Conservation (phyloP, 1,139 yeast species). For the Suhomyces kunorum region DNA sequence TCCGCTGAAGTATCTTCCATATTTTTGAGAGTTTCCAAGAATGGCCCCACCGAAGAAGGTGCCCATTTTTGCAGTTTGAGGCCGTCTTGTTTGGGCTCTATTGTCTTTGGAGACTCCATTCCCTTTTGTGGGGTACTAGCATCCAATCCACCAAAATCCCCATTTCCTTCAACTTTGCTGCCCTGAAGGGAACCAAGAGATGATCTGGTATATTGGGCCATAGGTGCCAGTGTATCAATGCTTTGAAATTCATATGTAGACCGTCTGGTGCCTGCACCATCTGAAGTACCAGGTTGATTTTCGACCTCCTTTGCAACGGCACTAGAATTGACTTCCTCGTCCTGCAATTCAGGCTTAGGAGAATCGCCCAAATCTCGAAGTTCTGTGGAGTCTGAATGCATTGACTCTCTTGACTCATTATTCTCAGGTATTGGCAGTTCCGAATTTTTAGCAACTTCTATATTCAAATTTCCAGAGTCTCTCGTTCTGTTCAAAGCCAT, state of each 20-base stretch:
- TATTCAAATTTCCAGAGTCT: background rate
- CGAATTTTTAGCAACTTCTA: background rate
- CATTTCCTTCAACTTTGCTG: background rate
- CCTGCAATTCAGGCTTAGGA: constrained; percentile 6
- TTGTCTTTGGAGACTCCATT: constrained; percentile 10
- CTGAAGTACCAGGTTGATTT: background rate
- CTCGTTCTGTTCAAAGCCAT: background rate
- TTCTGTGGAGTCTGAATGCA: no score
- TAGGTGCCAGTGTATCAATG: constrained; percentile 9
- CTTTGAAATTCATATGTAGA: background rate
- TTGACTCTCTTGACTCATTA: background rate
- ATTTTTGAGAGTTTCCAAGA: constrained; percentile 38
- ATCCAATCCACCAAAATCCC: constrained; percentile 16
- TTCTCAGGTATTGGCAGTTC: background rate
- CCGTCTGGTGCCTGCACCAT: constrained; percentile 7
- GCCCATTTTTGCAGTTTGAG: constrained; percentile 21
- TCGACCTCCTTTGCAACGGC: background rate
- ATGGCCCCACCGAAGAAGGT: constrained; percentile 17
- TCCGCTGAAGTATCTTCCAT: constrained; percentile 38
- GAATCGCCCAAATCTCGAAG: no score
- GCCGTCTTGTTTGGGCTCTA: constrained; percentile 4
- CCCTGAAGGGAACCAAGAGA: constrained; percentile 5
- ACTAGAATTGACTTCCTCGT: background rate
- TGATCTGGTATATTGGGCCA: constrained; percentile 15
- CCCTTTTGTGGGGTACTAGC: constrained; percentile 24